Evolutionary conservation across 139 green algal genomes (phyloP), one percentile per base, ranked within the genome.

Genomic region (Chlorella sp.): DNA sequence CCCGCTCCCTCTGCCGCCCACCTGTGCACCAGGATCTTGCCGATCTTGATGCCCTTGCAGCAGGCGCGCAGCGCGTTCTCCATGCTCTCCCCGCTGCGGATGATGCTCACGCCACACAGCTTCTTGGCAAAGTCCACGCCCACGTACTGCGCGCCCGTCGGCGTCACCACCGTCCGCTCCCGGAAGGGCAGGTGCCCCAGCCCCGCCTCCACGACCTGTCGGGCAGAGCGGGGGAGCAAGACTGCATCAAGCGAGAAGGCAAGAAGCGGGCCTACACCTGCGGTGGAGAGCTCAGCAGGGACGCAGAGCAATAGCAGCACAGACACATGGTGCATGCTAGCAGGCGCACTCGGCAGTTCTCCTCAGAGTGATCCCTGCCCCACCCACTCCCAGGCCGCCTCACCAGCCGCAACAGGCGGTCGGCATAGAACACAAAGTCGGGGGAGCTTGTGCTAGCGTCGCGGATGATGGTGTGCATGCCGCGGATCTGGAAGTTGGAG

Each of bases 381-480:
- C 46, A 27, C 46, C 46, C 53, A 59, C 25, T 48, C 68, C 11
- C n/a, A n/a, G n/a, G n/a, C n/a, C n/a, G n/a, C 23, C 80, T 62
- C 81, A 89, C 83, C 73, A 95, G 84, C 50, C 94, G 74, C 84
- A 94, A 86, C 74, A 95, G 85, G 35, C 91, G 84, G 81, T 98
- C 93, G 5, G 95, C 83, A 74, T 98, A 98, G 82, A 98, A 98
- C 11, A 97, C 92, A 87, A 98, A 99, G 87, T 99, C 94, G 48
- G 87, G 78, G 68, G 95, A 95, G 77, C 70, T 72, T 12, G 92
- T 96, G 8, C 76, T 66, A 1, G 35, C 25, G 76, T 98, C 91
- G n/a, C 95, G 88, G 50, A 99, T 93, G 78, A 98, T 94, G 45
- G 95, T 99, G 91, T 98, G 95, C 93, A 99, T 97, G 83, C 95